Base-by-base conservation (phyloP, 345 rosid species). In the Arabis hirsuta region DNA sequence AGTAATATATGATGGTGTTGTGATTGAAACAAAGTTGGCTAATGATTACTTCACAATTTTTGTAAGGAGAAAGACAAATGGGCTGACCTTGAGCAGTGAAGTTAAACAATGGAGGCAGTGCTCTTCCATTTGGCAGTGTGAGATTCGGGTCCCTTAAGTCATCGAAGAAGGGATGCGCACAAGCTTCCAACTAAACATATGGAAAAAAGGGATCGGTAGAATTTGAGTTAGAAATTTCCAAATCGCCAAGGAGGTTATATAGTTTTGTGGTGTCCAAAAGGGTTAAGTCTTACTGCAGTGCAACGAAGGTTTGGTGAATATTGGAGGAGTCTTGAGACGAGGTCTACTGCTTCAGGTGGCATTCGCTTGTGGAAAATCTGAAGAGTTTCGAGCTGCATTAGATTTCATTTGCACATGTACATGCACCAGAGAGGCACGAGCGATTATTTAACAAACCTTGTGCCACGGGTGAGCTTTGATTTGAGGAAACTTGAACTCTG, bases 401-500 rank as follows among this genome's bases (percentile, higher is more conserved):
- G 68, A 76, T 20, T 62, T 50, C 43, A 51, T 20, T 56, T 64
- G 38, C 39, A 34, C 64, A 64, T 55, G 71, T 12, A 74, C 61
- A 54, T 51, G 39, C 46, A 50, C 34, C 41, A 26, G 24, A 63
- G 69, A 59, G 32, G 7, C 32, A 67, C 31, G 45, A 31, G 51
- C 9, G 5, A 34, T 20, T 58, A 14, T 12, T 74, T 74, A 42
- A 74, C 70, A 57, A 47, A 78, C 63, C 98, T 95, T 95, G 81
- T 91, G 94, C 99, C 98, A 95, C 52, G 99, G 98, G 80, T 92
- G 99, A 78, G 99, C 96, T 85, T 92, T 95, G 44, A 95, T 92
- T 85, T 92, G 99, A 66, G 98, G 99, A 75, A 95, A 95, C 84
- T 92, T 95, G 76, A 90, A 95, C 71, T 95, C 99, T 0, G 88